A percentile compares a stretch with the other conserved stretches of the same genome.
Conservation (phyloP, 495 filamentous ascomycete species). For the Sporormia fimetaria region DNA sequence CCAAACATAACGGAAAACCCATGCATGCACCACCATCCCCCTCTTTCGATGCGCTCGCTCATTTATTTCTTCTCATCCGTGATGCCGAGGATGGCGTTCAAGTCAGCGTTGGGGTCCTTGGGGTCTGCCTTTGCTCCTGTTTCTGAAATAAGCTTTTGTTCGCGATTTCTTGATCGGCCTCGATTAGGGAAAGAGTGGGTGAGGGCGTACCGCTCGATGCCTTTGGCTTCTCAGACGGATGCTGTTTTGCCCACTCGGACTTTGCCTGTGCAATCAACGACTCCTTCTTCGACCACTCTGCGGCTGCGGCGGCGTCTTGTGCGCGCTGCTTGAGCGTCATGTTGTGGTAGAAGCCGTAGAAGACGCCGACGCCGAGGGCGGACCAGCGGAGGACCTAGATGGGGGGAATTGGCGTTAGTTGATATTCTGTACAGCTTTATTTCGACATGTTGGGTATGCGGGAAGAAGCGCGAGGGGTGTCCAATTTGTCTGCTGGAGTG, state of each 20-base stretch:
- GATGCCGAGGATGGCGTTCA: conserved; percentile 68
- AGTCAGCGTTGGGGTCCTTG: conserved; percentile 74
- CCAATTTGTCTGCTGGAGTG: too few species aligned
- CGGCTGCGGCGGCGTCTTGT: conserved; percentile 54
- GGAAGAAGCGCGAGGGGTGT: too few species aligned
- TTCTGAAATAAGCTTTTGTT: conserved; percentile 2
- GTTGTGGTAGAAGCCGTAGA: conserved; percentile 92
- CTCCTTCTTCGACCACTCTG: conserved; percentile 80
- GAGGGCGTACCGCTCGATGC: conserved; percentile 45
- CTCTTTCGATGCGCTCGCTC: background rate
- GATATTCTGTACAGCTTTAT: too few species aligned
- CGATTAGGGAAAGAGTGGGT: background rate
- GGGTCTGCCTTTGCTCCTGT: conserved; percentile 47
- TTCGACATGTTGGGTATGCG: too few species aligned
- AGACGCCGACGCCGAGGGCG: conserved; percentile 71
- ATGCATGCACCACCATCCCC: conserved; percentile 1
- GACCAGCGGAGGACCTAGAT: conserved; percentile 86
- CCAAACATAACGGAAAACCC: too few species aligned
- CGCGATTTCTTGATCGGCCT: background rate
- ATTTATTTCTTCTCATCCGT: conserved; percentile 47
- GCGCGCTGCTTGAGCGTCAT: conserved; percentile 52
- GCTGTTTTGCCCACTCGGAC: conserved; percentile 74
- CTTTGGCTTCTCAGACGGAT: conserved; percentile 41
- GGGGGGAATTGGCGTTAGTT: too few species aligned
- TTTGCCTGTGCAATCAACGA: conserved; percentile 82